These are phyloP conservation scores for Trichomonas tenax DNA, from an alignment of 208 protist species.

Conservation along the genomic window DNA sequence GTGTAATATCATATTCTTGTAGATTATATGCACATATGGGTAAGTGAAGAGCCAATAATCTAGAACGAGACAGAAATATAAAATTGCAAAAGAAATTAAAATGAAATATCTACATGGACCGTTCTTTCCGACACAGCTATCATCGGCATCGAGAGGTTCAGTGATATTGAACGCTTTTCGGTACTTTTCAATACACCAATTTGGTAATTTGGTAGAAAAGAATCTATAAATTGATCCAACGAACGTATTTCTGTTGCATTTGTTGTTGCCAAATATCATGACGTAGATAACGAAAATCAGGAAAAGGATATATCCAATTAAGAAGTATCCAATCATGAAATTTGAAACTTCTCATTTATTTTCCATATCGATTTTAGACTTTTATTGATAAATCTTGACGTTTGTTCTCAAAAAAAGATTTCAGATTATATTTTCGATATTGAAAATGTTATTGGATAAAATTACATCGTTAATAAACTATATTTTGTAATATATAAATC, in stretches of 20 bases:
- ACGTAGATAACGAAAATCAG: neutral
- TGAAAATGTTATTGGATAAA: too few species aligned
- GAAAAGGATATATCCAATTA: neutral
- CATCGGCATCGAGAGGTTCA: neutral
- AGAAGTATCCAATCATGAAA: neutral
- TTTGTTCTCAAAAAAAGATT: neutral
- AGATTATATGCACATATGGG: neutral
- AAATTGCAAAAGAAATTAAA: neutral
- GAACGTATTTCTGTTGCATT: neutral
- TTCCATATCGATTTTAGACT: neutral
- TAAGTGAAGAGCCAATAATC: neutral
- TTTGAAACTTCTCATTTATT: neutral
- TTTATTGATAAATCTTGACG: neutral
- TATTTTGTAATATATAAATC: too few species aligned
- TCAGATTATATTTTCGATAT: neutral
- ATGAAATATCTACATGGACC: neutral
- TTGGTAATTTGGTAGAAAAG: neutral
- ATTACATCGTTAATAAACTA: too few species aligned
- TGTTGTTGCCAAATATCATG: slow-evolving; percentile 2
- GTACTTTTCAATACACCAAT: neutral
- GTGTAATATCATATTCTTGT: neutral
- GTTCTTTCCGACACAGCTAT: neutral
- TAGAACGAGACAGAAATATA: neutral
- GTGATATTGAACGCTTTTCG: neutral
- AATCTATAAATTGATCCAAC: neutral